phyloP scores from a whole-genome alignment of 192 early-diverging fungal genomes.

The Backusella morwellensis region DNA sequence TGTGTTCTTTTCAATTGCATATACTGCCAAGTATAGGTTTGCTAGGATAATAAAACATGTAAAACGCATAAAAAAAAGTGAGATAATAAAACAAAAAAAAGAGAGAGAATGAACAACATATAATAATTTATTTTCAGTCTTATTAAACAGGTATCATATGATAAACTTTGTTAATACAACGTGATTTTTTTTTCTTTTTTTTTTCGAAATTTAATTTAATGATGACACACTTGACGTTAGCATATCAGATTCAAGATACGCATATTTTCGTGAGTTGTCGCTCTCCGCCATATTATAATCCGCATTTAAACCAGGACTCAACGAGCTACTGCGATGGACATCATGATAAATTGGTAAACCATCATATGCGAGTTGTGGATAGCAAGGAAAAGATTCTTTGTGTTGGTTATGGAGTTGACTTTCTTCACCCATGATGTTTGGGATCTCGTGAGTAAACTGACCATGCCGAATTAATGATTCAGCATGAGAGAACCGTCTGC shows the following conservation, averaged over 20 bases:
- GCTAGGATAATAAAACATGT: neutral
- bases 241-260: neutral
- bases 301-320: conserved; percentile 2
- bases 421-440: neutral
- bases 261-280: neutral
- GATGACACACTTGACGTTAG: conserved; percentile 4
- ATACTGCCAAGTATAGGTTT: neutral
- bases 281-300: conserved; percentile 4
- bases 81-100: neutral
- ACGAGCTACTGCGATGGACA: neutral
- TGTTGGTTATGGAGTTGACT: neutral
- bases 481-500: conserved; percentile 1
- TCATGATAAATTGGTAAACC: neutral
- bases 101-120: neutral
- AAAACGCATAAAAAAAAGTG: neutral
- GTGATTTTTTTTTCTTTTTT: neutral
- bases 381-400: neutral
- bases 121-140: conserved; percentile 4
- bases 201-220: neutral
- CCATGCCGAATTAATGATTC: conserved; percentile 13
- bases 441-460: neutral
- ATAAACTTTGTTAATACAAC: neutral
- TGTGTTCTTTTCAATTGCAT: conserved; percentile 6
- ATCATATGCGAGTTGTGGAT: conserved; percentile 1
- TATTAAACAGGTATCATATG: neutral